Base-by-base conservation (phyloP, 106 monocot genomes). In the Ottelia alismoides region DNA sequence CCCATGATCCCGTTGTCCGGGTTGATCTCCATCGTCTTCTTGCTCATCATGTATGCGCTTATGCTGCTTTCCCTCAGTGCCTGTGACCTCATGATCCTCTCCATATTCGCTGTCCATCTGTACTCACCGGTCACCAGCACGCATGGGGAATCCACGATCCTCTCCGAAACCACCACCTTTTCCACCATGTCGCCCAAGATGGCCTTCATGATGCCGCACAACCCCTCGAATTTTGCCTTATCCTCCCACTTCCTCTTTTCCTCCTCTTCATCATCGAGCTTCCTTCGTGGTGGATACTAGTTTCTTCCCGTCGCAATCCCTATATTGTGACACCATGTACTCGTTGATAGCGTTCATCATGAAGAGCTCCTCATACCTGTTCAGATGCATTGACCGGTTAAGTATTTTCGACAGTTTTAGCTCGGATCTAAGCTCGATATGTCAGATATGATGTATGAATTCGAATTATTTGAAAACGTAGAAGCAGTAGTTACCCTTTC, bases 11-110 rank as follows among this genome's bases (percentile, higher is more conserved):
- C 27, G 28, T 53, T 53, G 3, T 53, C 53, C 1, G 53, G 53
- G 53, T 53, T 53, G 53, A 53, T 53, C 53, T 53, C 53, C 53
- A 53, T 53, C 3, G 53, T 53, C 53, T 53, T 53, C 53, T 53
- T 53, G 53, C 53, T 53, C 18, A 28, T 28, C 53, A 53, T 53
- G 53, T 53, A 53, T 2, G 27, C 1, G 16, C 27, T 28, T 28
- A 53, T 53, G 28, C 53, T 53, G 28, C 27, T 27, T 2, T 53
- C 53, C 28, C 53, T 27, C 53, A 53, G 53, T 2, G 53, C 53
- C 53, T 53, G 53, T 3, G 53, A 26, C 53, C 29, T 53, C 53
- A 53, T 53, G 27, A 53, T 53, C n/a, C 53, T 27, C 53, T 53
- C 53, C 53, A 53, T 53, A 28, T 53, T 53, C 14, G 53, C 53